A percentile compares a stretch with the other conserved stretches of the same genome.
Evolutionary conservation across 2,329 filamentous ascomycete species (phyloP).

Genomic region (Calonectria naviculata): DNA sequence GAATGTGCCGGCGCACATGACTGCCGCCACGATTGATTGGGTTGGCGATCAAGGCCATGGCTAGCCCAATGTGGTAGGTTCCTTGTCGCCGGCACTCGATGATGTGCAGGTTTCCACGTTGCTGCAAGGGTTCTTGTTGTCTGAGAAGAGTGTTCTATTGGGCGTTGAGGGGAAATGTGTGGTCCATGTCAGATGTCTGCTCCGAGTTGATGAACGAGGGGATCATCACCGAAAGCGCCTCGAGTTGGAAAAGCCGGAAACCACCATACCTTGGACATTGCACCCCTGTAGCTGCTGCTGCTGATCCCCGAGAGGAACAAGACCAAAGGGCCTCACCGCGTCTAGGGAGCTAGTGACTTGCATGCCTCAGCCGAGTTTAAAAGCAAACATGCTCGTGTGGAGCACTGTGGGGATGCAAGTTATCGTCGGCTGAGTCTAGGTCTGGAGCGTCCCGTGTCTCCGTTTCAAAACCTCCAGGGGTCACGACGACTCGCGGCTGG

Average conservation of each 20-base stretch:
- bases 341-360: background rate
- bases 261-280: too few relatives aligned
- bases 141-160: background rate
- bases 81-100: background rate
- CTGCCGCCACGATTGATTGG: background rate
- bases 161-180: background rate
- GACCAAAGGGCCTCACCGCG: background rate
- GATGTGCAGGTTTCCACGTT: background rate
- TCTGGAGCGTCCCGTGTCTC: slow-evolving; percentile 3
- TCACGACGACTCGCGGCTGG: background rate
- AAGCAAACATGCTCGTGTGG: slow-evolving; percentile 14
- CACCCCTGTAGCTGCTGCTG: background rate
- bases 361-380: slow-evolving; percentile 12
- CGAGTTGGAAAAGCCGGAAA: background rate
- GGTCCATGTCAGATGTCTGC: background rate
- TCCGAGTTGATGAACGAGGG: background rate
- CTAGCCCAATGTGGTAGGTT: background rate
- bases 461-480: slow-evolving; percentile 6
- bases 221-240: background rate
- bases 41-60: background rate
- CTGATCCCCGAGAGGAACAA: background rate
- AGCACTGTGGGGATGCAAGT: slow-evolving; percentile 2
- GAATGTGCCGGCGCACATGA: background rate
- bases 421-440: slow-evolving; percentile 8
- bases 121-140: background rate